These are phyloP conservation scores for Colletotrichum siamense DNA, from an alignment of 2,329 filamentous ascomycete species.

Conservation along the genomic window DNA sequence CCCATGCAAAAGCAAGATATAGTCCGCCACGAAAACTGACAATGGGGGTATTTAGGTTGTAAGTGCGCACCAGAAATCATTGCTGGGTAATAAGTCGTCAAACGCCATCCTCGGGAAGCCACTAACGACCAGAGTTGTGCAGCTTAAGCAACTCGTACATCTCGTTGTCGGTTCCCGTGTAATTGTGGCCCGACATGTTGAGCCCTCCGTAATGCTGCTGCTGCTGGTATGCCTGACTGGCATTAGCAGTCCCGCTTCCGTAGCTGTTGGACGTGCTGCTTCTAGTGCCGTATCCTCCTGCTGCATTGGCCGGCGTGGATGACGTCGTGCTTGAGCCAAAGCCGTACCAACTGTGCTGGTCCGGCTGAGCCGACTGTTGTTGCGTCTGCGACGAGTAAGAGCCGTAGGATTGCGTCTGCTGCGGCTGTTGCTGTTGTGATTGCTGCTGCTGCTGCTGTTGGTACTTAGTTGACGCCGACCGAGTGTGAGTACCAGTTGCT, in stretches of 20 bases:
- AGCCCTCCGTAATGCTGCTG: slow-evolving; percentile 8
- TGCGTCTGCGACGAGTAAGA: slow-evolving; percentile 3
- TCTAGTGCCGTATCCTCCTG: slow-evolving; percentile 1
- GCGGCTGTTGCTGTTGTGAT: slow-evolving; percentile 4
- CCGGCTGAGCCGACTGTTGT: background rate
- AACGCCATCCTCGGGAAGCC: background rate
- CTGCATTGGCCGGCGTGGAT: background rate
- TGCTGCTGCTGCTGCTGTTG: slow-evolving; percentile 1
- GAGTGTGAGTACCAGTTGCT: background rate
- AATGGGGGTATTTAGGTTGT: background rate
- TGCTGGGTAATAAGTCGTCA: background rate
- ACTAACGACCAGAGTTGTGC: slow-evolving; percentile 3
- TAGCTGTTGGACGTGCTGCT: background rate
- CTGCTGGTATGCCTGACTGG: slow-evolving; percentile 10
- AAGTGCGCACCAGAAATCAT: background rate
- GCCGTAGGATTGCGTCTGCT: background rate
- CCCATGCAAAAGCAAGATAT: background rate
- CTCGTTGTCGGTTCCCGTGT: background rate
- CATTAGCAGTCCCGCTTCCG: background rate
- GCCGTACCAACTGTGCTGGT: slow-evolving; percentile 18
- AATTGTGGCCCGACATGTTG: background rate
- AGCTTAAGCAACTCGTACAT: slow-evolving; percentile 18
- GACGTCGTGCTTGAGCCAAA: background rate
- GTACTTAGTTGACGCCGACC: background rate
- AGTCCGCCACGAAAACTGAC: background rate